Percentiles rank a stretch among this genome's conserved stretches.
These are phyloP conservation scores for Periconia macrospinosa DNA, from an alignment of 2,329 filamentous ascomycete species.

Conservation along the genomic window DNA sequence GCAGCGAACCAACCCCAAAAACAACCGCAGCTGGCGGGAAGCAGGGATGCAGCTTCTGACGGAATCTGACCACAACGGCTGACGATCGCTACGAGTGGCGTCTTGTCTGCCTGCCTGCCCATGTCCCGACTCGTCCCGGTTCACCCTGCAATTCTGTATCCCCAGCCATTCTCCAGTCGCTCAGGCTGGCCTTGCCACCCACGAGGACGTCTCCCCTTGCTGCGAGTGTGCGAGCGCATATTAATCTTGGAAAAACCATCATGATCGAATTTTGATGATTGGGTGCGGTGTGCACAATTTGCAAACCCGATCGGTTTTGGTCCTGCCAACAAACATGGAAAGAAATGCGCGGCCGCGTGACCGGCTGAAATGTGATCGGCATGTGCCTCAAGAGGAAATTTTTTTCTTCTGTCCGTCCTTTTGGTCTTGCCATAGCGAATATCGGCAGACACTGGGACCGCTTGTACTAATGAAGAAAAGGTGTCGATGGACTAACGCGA, in stretches of 20 bases:
- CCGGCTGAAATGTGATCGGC: slow-evolving; percentile 32
- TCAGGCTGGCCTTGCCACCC: too few relatives aligned
- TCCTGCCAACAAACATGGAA: slow-evolving; percentile 7
- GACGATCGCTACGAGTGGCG: slow-evolving; percentile 36
- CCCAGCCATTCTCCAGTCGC: too few relatives aligned
- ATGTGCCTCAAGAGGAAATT: slow-evolving; percentile 19
- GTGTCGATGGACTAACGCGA: background rate
- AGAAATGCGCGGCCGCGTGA: slow-evolving; percentile 5
- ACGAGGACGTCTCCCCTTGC: too few relatives aligned
- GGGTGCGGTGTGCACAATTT: slow-evolving; percentile 2
- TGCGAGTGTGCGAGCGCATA: too few relatives aligned
- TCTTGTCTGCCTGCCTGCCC: slow-evolving; percentile 28
- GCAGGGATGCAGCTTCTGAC: slow-evolving; percentile 29
- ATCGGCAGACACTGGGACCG: slow-evolving; percentile 1
- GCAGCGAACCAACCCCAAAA: background rate
- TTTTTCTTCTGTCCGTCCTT: slow-evolving; percentile 15
- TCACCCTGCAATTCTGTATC: background rate
- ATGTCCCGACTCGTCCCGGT: slow-evolving; percentile 34
- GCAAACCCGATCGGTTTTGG: slow-evolving; percentile 6
- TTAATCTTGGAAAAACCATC: background rate
- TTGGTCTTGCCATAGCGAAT: background rate
- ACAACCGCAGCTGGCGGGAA: slow-evolving; percentile 23
- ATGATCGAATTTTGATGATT: background rate
- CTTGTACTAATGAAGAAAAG: background rate
- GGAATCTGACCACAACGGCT: slow-evolving; percentile 25